phyloP scores from a whole-genome alignment of 805 yeast genomes.

The Lipomyces orientalis region DNA sequence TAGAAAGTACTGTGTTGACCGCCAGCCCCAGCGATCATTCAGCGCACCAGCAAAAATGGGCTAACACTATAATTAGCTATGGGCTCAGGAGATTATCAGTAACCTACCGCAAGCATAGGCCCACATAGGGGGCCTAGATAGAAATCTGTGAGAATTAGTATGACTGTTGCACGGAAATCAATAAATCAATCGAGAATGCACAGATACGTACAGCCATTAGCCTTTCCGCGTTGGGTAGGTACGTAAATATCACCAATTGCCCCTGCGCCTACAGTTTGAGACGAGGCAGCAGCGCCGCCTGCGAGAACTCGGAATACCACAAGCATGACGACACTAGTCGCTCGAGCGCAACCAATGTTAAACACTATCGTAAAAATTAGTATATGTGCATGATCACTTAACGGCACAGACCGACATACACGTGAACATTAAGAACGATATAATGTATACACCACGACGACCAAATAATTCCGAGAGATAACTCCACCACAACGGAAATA shows the following conservation, averaged over 20 bases:
- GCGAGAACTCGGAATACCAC: slow-evolving; percentile 72
- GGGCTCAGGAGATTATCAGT: background rate
- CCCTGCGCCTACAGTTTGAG: slow-evolving; percentile 90
- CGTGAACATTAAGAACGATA: slow-evolving; percentile 66
- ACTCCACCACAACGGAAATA: slow-evolving; percentile 91
- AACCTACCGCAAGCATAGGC: slow-evolving; percentile 61
- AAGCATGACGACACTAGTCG: slow-evolving; percentile 64
- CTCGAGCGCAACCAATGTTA: slow-evolving; percentile 71
- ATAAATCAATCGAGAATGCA: background rate
- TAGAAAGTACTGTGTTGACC: slow-evolving; percentile 86
- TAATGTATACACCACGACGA: slow-evolving; percentile 71
- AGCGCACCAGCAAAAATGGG: slow-evolving; percentile 84
- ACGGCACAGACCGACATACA: slow-evolving; percentile 41
- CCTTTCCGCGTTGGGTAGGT: slow-evolving; percentile 72
- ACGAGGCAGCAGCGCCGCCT: slow-evolving; percentile 85
- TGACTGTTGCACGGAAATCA: background rate
- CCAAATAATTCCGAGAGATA: slow-evolving; percentile 77
- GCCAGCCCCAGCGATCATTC: slow-evolving; percentile 77
- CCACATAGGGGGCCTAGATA: slow-evolving; percentile 84
- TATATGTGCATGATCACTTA: background rate
- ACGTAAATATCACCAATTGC: slow-evolving; percentile 76
- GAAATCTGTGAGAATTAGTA: slow-evolving; percentile 47
- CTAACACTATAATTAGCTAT: slow-evolving; percentile 5
- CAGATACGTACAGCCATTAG: slow-evolving; percentile 62
- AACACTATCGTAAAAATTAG: slow-evolving; percentile 47